phyloP scores from a whole-genome alignment of 225 moss, liverwort and hornwort species.

The Ulota crispa region DNA sequence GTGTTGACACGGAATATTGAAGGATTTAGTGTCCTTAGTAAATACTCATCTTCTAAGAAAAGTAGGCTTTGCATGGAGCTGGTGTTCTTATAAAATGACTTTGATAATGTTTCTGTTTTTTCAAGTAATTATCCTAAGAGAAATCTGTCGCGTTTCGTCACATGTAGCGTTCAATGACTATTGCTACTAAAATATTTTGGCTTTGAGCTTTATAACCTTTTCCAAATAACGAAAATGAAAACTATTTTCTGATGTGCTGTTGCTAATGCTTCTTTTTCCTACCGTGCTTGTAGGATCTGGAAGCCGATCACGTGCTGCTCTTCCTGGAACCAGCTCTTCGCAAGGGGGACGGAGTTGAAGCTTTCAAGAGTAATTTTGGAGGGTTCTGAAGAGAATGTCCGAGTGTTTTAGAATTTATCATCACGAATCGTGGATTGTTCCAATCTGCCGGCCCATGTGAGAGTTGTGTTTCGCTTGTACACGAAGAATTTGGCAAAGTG shows the following conservation, averaged over 20 bases:
- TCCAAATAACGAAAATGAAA: too few relatives aligned
- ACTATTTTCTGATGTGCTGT: too few relatives aligned
- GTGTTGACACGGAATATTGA: background rate
- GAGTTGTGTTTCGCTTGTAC: constrained; percentile 22
- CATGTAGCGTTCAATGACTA: background rate
- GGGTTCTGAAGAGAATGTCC: background rate
- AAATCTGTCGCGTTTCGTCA: background rate
- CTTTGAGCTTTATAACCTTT: too few relatives aligned
- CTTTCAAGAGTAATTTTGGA: constrained; percentile 14
- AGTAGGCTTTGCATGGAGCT: background rate
- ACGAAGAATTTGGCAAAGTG: constrained; percentile 18
- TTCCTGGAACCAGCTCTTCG: constrained; percentile 47
- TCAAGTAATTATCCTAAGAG: background rate
- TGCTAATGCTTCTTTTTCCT: background rate
- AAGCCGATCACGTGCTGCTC: constrained; percentile 43
- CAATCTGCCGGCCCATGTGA: constrained; percentile 13
- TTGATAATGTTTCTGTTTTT: background rate
- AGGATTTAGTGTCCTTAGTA: background rate
- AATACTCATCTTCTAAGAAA: background rate
- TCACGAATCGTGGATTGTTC: background rate
- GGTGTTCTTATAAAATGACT: background rate
- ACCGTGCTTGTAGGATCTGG: constrained; percentile 42
- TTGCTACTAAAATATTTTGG: too few relatives aligned
- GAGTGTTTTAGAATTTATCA: background rate
- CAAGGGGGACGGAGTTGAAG: constrained; percentile 34